phyloP scores from a whole-genome alignment of 108 stramenopile genomes.

The Seminavis robusta region DNA sequence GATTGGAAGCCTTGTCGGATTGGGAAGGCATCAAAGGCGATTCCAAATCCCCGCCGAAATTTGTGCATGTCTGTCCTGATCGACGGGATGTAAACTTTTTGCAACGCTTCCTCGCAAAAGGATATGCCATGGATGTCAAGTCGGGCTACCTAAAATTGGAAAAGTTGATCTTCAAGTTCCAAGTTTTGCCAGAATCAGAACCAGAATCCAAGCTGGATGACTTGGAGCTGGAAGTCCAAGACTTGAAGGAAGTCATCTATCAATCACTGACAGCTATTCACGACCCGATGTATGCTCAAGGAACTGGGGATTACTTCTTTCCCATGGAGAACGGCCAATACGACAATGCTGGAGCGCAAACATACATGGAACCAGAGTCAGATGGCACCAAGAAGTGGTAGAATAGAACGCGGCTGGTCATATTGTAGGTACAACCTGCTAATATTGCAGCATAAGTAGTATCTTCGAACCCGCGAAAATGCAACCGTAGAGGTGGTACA shows the following conservation, averaged over 20 bases:
- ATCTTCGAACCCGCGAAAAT: no score
- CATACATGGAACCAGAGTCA: constrained; percentile 15
- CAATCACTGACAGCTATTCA: constrained; percentile 30
- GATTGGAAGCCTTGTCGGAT: constrained; percentile 15
- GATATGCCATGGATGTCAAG: constrained; percentile 28
- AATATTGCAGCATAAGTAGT: no score
- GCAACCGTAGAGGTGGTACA: no score
- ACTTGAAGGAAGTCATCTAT: constrained; percentile 12
- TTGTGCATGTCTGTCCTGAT: constrained; percentile 36
- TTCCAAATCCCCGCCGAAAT: constrained; percentile 13
- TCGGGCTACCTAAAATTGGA: constrained; percentile 31
- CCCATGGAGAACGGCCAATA: constrained; percentile 35
- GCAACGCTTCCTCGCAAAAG: constrained; percentile 29
- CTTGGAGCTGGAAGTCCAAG: constrained; percentile 33
- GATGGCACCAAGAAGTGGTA: not conserved
- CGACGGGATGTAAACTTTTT: constrained; percentile 24
- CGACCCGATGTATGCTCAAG: constrained; percentile 35
- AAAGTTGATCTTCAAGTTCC: constrained; percentile 23
- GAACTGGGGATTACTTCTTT: constrained; percentile 42
- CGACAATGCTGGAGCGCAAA: constrained; percentile 13
- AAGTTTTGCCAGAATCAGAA: constrained; percentile 11
- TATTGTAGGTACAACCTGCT: no score
- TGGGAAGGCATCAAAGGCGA: not conserved
- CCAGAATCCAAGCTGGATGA: constrained; percentile 29
- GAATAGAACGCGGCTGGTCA: no score